Base-by-base conservation (phyloP, 2,329 filamentous ascomycete genomes). In the Alternaria sp. region DNA sequence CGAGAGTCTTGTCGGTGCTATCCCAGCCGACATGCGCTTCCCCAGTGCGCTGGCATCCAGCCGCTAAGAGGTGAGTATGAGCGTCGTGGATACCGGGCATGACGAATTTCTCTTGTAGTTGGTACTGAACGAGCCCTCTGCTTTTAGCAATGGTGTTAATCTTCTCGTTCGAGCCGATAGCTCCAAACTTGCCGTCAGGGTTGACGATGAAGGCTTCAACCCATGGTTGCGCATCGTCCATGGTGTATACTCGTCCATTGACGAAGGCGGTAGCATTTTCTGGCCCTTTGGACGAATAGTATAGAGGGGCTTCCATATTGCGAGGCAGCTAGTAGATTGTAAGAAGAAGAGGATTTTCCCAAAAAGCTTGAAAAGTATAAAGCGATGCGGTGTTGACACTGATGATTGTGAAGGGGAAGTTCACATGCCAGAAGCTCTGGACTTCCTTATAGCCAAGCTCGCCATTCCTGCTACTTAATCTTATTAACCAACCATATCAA, bases 51-150 rank as follows among this genome's bases (percentile, higher is more conserved):
- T 46, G 44, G 30, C 44, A 46, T 46, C 18, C 44, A 14, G 20
- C 44, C 44, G 18, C 44, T 14, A 18, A 21, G 44, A 14, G 18
- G 44, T 33, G 30, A 33, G 30, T 33, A 59, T 80, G 78, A 3
- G 77, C 77, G 60, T 80, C 78, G 58, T 80, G 78, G 30, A 80
- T 78, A 1, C 78, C 78, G 2, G 78, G 78, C 78, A 80, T 79
- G 9, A 75, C 66, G 49, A 79, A 79, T 11, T 65, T 60, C n/a
- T 64, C 67, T 23, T 68, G 63, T 1, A 79, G 64, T 50, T 80
- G 71, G 28, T 72, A 71, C 6, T 65, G 57, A 7, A 75, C 64
- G 6, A 72, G 46, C 12, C 60, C 51, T 6, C 3, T 70, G 4
- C 60, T 9, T 21, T 64, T 58, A 2, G 73, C 73, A 7, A 65